Conservation (phyloP, 352 stramenopile genomes). For the Aphanomyces stellatus region DNA sequence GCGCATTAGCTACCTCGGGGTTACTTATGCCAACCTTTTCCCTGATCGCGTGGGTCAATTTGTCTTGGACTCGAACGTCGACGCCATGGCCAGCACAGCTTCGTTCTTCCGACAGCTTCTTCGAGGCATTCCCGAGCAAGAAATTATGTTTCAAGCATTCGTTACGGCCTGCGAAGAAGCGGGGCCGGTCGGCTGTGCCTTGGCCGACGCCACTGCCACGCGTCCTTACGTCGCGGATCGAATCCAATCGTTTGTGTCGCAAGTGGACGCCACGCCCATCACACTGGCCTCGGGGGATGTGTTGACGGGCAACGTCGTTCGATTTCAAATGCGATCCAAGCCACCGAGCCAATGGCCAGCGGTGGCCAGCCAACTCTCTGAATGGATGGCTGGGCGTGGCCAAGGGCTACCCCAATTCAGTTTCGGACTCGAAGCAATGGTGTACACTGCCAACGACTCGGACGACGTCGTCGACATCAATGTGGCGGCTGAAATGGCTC, state of each 20-base stretch:
- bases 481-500: too few relatives aligned
- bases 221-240: background rate
- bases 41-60: conserved; percentile 1
- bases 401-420: background rate
- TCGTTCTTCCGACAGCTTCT: background rate
- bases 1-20: conserved; percentile 14
- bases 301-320: too few relatives aligned
- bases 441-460: too few relatives aligned
- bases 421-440: background rate
- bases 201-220: background rate
- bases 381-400: background rate
- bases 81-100: background rate
- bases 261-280: background rate
- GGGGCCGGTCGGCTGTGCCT: background rate
- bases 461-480: too few relatives aligned
- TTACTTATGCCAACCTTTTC: conserved; percentile 16
- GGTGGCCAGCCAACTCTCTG: background rate
- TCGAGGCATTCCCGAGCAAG: background rate
- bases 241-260: background rate
- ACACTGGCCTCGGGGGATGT: too few relatives aligned
- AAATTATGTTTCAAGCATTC: background rate
- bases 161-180: background rate
- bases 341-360: too few relatives aligned
- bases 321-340: too few relatives aligned
- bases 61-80: conserved; percentile 10